These are phyloP conservation scores for Leccinellum rugosiceps DNA, from an alignment of 768 basidiomycete species.

Conservation along the genomic window DNA sequence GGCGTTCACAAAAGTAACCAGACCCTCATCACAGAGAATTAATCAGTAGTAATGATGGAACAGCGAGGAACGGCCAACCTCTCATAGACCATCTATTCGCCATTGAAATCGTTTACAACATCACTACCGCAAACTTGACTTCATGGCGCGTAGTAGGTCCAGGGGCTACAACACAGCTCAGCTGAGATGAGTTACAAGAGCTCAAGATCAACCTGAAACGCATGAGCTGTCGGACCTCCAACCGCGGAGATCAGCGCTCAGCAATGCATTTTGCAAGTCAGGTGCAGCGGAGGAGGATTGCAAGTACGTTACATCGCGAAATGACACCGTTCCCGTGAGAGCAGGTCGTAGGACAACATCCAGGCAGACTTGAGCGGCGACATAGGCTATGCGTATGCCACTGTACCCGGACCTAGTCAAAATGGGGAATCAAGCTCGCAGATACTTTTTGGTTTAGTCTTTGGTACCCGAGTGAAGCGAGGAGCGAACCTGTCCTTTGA, in stretches of 20 bases:
- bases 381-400: neutral
- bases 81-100: neutral
- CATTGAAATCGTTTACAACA: neutral
- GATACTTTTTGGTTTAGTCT: neutral
- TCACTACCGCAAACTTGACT: neutral
- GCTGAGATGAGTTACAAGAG: neutral
- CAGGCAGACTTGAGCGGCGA: neutral
- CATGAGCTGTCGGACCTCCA: neutral
- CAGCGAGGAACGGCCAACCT: neutral
- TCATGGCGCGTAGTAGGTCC: no score
- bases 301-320: neutral
- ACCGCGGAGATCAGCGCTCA: neutral
- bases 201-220: neutral
- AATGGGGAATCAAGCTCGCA: neutral
- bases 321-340: neutral
- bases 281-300: neutral
- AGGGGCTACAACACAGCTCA: neutral
- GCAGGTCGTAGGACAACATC: neutral
- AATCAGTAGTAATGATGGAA: neutral
- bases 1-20: neutral
- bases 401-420: neutral
- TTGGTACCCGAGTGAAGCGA: neutral
- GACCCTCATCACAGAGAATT: neutral
- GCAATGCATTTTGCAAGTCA: no score
- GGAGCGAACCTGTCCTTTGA: neutral